Conservation (phyloP, 768 basidiomycete genomes). For the Tricholoma saponaceum region DNA sequence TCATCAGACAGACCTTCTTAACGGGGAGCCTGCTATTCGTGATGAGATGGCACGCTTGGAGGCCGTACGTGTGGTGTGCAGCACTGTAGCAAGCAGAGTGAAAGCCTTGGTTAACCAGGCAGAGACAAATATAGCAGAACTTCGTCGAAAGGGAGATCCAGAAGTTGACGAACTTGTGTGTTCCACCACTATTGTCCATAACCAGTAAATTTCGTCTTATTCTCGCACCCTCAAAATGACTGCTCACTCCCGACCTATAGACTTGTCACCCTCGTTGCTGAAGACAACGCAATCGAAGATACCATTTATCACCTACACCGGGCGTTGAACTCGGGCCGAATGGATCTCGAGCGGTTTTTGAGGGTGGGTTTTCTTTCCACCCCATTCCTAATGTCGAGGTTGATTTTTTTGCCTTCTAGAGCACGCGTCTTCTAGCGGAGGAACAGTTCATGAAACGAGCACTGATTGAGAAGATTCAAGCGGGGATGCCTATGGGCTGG, state of each 20-base stretch:
- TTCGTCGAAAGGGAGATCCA: constrained; percentile 82
- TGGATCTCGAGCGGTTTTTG: constrained; percentile 93
- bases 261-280: constrained; percentile 95
- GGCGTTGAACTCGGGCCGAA: constrained; percentile 84
- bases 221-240: constrained; percentile 7
- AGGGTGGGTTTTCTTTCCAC: constrained; percentile 52
- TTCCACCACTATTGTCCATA: constrained; percentile 92
- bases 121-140: constrained; percentile 70
- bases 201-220: constrained; percentile 59
- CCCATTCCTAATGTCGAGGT: constrained; percentile 4
- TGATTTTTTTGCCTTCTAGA: constrained; percentile 37
- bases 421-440: constrained; percentile 82
- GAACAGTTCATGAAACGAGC: constrained; percentile 98
- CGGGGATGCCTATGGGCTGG: constrained; percentile 49
- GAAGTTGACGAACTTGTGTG: constrained; percentile 97
- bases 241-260: constrained; percentile 49
- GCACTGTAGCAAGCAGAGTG: constrained; percentile 66
- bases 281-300: constrained; percentile 98
- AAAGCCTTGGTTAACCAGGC: constrained; percentile 59
- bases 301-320: constrained; percentile 96
- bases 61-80: constrained; percentile 91
- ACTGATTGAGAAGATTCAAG: constrained; percentile 85
- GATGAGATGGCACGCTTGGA: constrained; percentile 96
- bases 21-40: constrained; percentile 89
- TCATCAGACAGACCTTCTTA: constrained; percentile 79